Percentiles rank a stretch among this genome's conserved stretches.
Evolutionary conservation across 2,329 filamentous ascomycete genomes (phyloP).

Genomic region (Aschersonia sp.): DNA sequence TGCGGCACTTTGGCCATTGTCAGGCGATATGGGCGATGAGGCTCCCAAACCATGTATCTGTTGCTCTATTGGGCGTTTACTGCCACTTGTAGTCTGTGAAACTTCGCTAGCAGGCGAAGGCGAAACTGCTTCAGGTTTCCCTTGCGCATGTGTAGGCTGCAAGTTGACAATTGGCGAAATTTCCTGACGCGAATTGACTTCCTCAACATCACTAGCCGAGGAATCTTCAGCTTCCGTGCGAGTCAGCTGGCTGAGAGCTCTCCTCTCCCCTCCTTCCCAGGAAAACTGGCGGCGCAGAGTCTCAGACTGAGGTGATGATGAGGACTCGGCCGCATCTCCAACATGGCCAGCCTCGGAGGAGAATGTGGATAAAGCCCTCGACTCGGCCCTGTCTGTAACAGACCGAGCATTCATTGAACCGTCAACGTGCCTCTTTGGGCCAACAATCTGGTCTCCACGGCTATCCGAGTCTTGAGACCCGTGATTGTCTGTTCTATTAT

Average conservation of each 20-base stretch:
- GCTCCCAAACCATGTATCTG: conserved; percentile 18
- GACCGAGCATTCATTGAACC: background rate
- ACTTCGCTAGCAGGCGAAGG: background rate
- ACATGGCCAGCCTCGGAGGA: background rate
- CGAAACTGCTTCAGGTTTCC: background rate
- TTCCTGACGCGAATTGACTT: background rate
- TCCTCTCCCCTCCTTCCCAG: conserved; percentile 18
- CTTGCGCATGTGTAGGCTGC: background rate
- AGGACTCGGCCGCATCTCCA: background rate
- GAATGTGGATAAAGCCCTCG: background rate
- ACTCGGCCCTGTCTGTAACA: too few species aligned
- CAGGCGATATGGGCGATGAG: conserved; percentile 27
- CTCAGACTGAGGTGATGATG: conserved; percentile 2
- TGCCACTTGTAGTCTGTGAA: background rate
- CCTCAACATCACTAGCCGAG: background rate
- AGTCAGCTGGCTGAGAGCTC: background rate
- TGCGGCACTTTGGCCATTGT: conserved; percentile 14
- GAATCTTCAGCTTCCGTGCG: background rate
- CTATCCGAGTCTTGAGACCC: conserved; percentile 52
- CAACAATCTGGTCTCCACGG: conserved; percentile 39
- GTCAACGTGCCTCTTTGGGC: conserved; percentile 3
- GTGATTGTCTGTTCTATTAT: conserved; percentile 42
- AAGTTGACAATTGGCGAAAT: background rate
- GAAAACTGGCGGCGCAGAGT: conserved; percentile 18
- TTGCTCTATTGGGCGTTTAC: background rate